Conservation (phyloP, 768 basidiomycete genomes). For the Lactarius quietus region DNA sequence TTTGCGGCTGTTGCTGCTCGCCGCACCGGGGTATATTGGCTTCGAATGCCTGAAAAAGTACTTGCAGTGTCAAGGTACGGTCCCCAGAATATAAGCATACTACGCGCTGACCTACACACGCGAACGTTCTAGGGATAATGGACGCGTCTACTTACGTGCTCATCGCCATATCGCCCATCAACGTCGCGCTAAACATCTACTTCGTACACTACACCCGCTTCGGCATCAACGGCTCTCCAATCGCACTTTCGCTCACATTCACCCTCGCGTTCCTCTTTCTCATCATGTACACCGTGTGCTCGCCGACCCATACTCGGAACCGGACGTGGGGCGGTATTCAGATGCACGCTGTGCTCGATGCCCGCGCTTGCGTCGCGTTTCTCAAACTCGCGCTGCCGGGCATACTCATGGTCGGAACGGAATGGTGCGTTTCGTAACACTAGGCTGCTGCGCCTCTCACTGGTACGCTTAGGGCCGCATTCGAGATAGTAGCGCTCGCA, state of each 20-base stretch:
- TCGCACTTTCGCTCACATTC: slow-evolving; percentile 65
- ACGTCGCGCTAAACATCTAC: slow-evolving; percentile 53
- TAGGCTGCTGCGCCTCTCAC: not conserved
- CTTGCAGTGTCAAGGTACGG: slow-evolving; percentile 68
- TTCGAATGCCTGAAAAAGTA: slow-evolving; percentile 80
- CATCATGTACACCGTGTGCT: slow-evolving; percentile 45
- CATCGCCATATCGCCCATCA: slow-evolving; percentile 60
- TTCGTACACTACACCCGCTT: slow-evolving; percentile 64
- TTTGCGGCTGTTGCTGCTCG: slow-evolving; percentile 59
- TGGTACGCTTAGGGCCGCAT: slow-evolving; percentile 57
- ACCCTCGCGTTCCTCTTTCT: slow-evolving; percentile 63
- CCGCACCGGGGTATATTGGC: slow-evolving; percentile 69
- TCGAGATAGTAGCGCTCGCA: slow-evolving; percentile 77
- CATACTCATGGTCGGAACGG: slow-evolving; percentile 75
- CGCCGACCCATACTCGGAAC: slow-evolving; percentile 51
- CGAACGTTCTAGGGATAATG: slow-evolving; percentile 58
- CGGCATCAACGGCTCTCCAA: slow-evolving; percentile 61
- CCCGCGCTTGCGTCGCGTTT: slow-evolving; percentile 51
- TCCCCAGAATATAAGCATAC: not conserved
- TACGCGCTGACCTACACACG: not conserved
- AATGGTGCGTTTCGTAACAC: slow-evolving; percentile 50
- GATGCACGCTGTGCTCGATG: slow-evolving; percentile 43
- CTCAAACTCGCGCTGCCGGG: slow-evolving; percentile 70
- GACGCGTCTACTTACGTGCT: slow-evolving; percentile 63
- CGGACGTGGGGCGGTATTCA: slow-evolving; percentile 63